Percentiles rank a stretch among this genome's conserved stretches.
phyloP scores from a whole-genome alignment of 2,329 filamentous ascomycete species.

The Pseudogymnoascus pannorum region DNA sequence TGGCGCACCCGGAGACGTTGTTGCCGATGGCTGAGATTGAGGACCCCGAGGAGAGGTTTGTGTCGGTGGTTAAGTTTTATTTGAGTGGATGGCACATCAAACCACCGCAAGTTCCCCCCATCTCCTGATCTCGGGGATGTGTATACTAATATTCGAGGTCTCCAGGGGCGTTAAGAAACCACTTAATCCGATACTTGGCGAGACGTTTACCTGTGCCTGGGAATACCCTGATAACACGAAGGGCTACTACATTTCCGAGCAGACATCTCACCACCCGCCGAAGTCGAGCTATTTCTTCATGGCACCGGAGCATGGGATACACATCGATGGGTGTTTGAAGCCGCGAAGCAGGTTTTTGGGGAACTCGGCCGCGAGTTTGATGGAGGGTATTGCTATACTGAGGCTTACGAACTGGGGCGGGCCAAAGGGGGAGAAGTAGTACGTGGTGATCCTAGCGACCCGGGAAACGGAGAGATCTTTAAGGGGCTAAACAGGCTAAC shows the following conservation, averaged over 20 bases:
- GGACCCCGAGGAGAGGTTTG: slow-evolving; percentile 81
- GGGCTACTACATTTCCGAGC: slow-evolving; percentile 94
- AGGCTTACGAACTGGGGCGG: slow-evolving; percentile 72
- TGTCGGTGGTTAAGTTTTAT: slow-evolving; percentile 96
- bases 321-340: slow-evolving; percentile 92
- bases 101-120: slow-evolving; percentile 64
- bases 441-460: slow-evolving; percentile 32
- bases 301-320: slow-evolving; percentile 86
- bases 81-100: slow-evolving; percentile 98
- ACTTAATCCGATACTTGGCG: slow-evolving; percentile 90
- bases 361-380: slow-evolving; percentile 94
- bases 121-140: slow-evolving; percentile 1
- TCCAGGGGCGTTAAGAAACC: slow-evolving; percentile 92
- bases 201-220: slow-evolving; percentile 95
- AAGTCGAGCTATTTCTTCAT: slow-evolving; percentile 99
- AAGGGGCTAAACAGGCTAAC: slow-evolving; percentile 30
- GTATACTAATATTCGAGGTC: neutral
- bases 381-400: slow-evolving; percentile 92
- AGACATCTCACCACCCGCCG: slow-evolving; percentile 95
- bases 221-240: slow-evolving; percentile 75
- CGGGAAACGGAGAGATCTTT: neutral
- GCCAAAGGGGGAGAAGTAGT: slow-evolving; percentile 78
- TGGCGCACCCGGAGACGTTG: slow-evolving; percentile 96
- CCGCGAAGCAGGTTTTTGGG: slow-evolving; percentile 91
- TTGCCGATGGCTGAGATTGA: slow-evolving; percentile 81